Conservation (phyloP, 306 rosid species). For the Arachis hypogaea region DNA sequence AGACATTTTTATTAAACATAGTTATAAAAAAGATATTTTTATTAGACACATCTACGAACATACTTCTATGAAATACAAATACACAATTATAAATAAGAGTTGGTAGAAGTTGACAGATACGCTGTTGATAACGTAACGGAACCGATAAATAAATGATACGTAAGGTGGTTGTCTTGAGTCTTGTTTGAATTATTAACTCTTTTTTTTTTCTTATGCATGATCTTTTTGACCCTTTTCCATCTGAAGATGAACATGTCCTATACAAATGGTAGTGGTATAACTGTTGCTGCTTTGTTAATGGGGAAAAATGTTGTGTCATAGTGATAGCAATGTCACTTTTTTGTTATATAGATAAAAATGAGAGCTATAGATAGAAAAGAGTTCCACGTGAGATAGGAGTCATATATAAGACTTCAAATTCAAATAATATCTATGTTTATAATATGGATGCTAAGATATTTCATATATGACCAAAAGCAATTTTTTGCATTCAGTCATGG, state of each 20-base stretch:
- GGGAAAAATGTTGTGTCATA: background rate
- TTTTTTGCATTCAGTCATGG: background rate
- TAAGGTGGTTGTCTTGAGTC: slow-evolving; percentile 20
- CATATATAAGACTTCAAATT: background rate
- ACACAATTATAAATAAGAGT: too few relatives aligned
- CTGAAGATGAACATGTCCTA: background rate
- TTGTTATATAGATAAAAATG: slow-evolving; percentile 14
- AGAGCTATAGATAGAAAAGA: background rate
- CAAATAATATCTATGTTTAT: too few relatives aligned
- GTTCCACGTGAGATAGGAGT: slow-evolving; percentile 2
- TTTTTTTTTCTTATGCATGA: background rate
- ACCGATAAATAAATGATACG: slow-evolving; percentile 56
- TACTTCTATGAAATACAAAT: too few relatives aligned
- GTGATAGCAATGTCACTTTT: background rate
- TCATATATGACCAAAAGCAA: background rate
- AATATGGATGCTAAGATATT: slow-evolving; percentile 2
- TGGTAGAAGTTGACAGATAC: too few relatives aligned
- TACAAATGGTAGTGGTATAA: background rate
- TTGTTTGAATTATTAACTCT: slow-evolving; percentile 1
- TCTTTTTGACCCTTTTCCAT: background rate
- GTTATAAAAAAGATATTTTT: too few relatives aligned
- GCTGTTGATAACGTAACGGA: too few relatives aligned
- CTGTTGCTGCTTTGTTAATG: background rate
- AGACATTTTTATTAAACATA: too few relatives aligned
- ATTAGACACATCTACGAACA: too few relatives aligned